Base-by-base conservation (phyloP, 495 filamentous ascomycete species). In the Xylaria longipes region DNA sequence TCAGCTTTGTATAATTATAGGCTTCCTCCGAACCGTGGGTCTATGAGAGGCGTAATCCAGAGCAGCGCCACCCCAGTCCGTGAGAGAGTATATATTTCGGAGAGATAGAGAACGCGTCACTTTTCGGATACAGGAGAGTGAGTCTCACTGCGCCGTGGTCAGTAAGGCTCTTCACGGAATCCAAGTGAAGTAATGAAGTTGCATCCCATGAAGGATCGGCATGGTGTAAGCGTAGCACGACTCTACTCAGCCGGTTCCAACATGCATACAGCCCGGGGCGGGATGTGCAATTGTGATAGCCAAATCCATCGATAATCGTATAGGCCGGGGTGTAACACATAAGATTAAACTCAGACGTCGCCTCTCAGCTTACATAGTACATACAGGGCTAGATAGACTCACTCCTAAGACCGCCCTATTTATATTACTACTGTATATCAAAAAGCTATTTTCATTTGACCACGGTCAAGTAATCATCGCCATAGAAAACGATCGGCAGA, bases 351-450 rank as follows among this genome's bases (percentile, higher is more conserved):
- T 52, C 20, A 60, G 12, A 11, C 33, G 54, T 69, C 57, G 29
- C 58, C 68, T 60, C 58, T 64, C 60, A 63, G 60, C 68, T 70
- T 70, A 62, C 57, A 31, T 29, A 60, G 2, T 41, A 63, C 11
- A 46, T 43, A 7, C 31, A 22, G 20, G 41, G 1, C 45, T 37
- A 37, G 33, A n/a, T 8, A 5, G 2, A n/a, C 46, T 22, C 2
- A 50, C 17, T 37, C 3, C n/a, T 63, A 37, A 1, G 29, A 12
- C 63, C 45, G 27, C 63, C 46, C 4, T 65, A 65, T 50, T 52
- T 25, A 64, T 3, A 31, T 22, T 27, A 22, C 8, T 25, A 67
- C 17, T 17, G n/a, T n/a, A n/a, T n/a, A n/a, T n/a, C n/a, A n/a
- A 33, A 54, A 67, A 8, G 12, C 11, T 22, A 22, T 15, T 56